phyloP scores from a whole-genome alignment of 164 flowering plant genomes.

The Brasenia schreberi region DNA sequence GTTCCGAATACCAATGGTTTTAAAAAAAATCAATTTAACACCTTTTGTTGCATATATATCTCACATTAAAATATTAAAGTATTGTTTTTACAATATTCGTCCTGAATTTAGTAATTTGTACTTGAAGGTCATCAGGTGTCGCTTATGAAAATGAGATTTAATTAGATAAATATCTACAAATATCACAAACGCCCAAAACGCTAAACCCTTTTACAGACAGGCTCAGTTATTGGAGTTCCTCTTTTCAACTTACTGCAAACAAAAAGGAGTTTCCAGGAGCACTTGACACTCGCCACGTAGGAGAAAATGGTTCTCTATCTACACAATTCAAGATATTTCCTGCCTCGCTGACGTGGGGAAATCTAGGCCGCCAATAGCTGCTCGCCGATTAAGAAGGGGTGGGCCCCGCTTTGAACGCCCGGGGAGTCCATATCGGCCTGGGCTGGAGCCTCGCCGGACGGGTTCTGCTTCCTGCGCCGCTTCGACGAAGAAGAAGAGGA shows the following conservation, averaged over 20 bases:
- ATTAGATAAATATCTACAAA: no score
- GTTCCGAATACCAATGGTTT: no score
- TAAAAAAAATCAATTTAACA: no score
- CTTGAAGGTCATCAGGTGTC: no score
- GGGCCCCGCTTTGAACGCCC: not conserved
- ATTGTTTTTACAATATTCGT: no score
- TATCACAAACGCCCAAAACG: not conserved
- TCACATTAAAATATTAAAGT: no score
- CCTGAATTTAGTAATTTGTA: no score
- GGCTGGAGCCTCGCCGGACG: not conserved
- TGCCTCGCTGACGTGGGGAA: not conserved
- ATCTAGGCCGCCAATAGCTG: slow-evolving; percentile 3
- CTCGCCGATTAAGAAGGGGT: slow-evolving; percentile 1
- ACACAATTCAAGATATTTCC: no score
- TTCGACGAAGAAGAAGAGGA: slow-evolving; percentile 11
- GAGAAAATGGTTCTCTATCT: not conserved
- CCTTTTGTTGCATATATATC: no score
- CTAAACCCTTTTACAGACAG: not conserved
- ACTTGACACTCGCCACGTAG: not conserved
- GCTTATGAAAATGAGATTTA: no score
- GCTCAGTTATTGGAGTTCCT: not conserved
- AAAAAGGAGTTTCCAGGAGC: not conserved
- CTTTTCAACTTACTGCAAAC: not conserved
- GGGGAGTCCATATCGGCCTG: not conserved
- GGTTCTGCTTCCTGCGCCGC: slow-evolving; percentile 10